phyloP scores from a whole-genome alignment of 1,284 basidiomycete species.

The Cystobasidiaceae sp. region DNA sequence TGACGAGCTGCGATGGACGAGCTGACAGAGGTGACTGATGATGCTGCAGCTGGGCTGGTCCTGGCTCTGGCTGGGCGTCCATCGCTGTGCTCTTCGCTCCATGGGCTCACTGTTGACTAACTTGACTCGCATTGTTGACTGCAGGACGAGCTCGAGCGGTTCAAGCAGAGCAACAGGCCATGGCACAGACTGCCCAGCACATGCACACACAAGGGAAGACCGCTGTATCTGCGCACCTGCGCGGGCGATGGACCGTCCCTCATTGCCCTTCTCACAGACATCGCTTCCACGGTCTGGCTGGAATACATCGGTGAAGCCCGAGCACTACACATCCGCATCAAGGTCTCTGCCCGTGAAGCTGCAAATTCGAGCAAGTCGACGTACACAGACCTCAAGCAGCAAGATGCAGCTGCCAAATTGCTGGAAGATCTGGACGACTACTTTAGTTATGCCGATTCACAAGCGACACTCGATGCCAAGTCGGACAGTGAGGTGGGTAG shows the following conservation, averaged over 20 bases:
- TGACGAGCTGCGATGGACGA: conserved; percentile 29
- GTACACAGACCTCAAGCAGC: conserved; percentile 7
- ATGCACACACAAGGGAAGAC: background rate
- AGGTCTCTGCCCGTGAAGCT: conserved; percentile 14
- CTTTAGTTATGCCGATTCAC: background rate
- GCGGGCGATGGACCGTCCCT: too few species aligned
- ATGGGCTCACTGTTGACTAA: background rate
- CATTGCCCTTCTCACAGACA: conserved; percentile 17
- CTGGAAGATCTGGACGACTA: conserved; percentile 1
- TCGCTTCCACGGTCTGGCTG: conserved; percentile 9
- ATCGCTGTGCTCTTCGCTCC: too few species aligned
- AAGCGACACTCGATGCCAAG: background rate
- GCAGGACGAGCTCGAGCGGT: conserved; percentile 17
- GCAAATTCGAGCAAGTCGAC: conserved; percentile 7
- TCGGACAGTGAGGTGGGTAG: conserved; percentile 13
- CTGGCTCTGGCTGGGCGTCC: too few species aligned
- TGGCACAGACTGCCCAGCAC: conserved; percentile 9
- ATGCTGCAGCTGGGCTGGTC: too few species aligned
- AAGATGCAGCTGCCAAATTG: conserved; percentile 6
- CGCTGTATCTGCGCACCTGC: conserved; percentile 20
- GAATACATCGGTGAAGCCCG: conserved; percentile 16
- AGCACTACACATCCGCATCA: conserved; percentile 14
- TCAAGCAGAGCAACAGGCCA: background rate
- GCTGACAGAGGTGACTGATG: conserved; percentile 18
- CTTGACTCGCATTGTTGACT: background rate